phyloP scores from a whole-genome alignment of 2,329 filamentous ascomycete species.

The Phialemoniopsis sp. region DNA sequence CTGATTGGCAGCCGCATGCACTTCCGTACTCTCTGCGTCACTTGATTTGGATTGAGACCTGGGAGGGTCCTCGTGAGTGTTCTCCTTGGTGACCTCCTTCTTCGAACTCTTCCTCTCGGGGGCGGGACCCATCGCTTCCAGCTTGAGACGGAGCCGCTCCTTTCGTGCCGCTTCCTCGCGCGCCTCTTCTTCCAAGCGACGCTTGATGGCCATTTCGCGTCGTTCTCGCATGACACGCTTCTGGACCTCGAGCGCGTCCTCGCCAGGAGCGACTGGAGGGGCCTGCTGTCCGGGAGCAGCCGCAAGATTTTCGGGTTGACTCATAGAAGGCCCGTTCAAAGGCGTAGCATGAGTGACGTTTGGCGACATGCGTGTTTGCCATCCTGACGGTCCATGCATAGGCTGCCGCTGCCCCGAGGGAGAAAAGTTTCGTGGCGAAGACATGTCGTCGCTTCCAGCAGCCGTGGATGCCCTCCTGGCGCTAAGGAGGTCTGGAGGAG shows the following conservation, averaged over 20 bases:
- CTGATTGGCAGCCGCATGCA: too few species aligned
- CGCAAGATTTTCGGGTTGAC: too few species aligned
- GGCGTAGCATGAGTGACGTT: constrained; percentile 32
- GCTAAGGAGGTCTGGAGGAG: constrained; percentile 36
- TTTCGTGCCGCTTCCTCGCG: constrained; percentile 68
- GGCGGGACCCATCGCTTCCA: constrained; percentile 64
- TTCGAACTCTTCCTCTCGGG: constrained; percentile 57
- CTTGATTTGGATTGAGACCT: constrained; percentile 7
- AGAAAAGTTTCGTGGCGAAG: constrained; percentile 39
- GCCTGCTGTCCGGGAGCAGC: background rate
- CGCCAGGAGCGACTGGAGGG: constrained; percentile 22
- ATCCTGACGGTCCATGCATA: constrained; percentile 21
- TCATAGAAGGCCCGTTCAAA: background rate
- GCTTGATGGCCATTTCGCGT: constrained; percentile 64
- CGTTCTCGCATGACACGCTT: constrained; percentile 71
- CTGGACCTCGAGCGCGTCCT: constrained; percentile 58
- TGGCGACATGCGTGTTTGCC: constrained; percentile 41
- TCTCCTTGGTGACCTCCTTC: constrained; percentile 46
- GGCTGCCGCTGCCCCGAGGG: constrained; percentile 25
- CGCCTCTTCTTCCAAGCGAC: constrained; percentile 63
- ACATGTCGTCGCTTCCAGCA: constrained; percentile 44
- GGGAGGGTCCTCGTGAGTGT: constrained; percentile 18
- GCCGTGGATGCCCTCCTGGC: constrained; percentile 44
- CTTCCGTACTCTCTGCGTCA: constrained; percentile 1
- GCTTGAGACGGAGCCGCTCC: constrained; percentile 67